Conservation (phyloP, 805 yeast species). For the Maudiozyma serrabonitensis region DNA sequence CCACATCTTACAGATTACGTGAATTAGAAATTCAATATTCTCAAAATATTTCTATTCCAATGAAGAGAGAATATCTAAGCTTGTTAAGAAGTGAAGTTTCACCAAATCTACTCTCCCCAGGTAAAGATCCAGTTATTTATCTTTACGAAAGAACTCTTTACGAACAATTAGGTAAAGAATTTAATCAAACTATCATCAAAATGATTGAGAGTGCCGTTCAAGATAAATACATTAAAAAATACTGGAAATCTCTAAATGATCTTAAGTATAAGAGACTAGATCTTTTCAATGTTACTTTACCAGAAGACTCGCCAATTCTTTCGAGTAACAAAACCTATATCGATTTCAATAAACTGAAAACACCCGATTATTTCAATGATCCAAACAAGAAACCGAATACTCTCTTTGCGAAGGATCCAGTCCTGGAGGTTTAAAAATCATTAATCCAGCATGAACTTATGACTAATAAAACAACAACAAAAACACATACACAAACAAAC, state of each 20-base stretch:
- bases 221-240: conserved; percentile 6
- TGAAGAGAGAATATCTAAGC: conserved; percentile 8
- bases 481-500: too few species aligned
- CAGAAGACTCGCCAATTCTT: background rate
- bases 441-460: background rate
- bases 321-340: background rate
- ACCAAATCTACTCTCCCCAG: conserved; percentile 8
- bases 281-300: conserved; percentile 7
- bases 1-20: conserved; percentile 16
- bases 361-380: conserved; percentile 1
- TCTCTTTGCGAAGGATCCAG: conserved; percentile 3
- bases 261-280: conserved; percentile 6
- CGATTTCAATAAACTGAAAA: conserved; percentile 7
- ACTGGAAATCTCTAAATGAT: conserved; percentile 8
- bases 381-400: background rate
- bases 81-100: conserved; percentile 9
- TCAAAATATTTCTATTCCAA: conserved; percentile 1
- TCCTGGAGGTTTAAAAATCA: background rate
- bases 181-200: conserved; percentile 2
- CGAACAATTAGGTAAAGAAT: background rate
- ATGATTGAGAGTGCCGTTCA: conserved; percentile 6
- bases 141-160: conserved; percentile 8
- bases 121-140: conserved; percentile 16
- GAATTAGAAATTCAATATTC: conserved; percentile 19
- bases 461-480: too few species aligned